Base-by-base conservation (phyloP, 164 flowering plant genomes). In the Dillenia turbinata region DNA sequence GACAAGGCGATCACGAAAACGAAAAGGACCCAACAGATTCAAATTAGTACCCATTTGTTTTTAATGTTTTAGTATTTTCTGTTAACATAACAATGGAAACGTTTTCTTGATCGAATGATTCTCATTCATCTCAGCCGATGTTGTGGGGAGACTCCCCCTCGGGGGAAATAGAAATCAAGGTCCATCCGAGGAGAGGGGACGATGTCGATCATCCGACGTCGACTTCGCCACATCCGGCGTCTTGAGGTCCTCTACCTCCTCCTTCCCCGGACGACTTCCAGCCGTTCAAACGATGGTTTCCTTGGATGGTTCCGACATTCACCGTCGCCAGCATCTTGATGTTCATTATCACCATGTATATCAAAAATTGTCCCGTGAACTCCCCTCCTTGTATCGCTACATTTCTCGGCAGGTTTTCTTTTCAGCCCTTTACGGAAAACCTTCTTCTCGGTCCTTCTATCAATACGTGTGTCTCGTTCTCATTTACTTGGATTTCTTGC, bases 381-480 rank as follows among this genome's bases (percentile, higher is more conserved):
- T 78, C 84, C 8, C 44, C 11, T 12, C 44, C 68, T 16, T 88
- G 89, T 65, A 19, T 84, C 8, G 82, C 59, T 12, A 24, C 52
- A 11, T 66, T 66, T 50, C 70, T 88, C 11, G 85, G 86, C 12
- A 79, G 91, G 15, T 80, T 83, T 59, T 75, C 89, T 3, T 88
- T 88, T 60, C 86, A 86, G 68, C 83, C 82, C 10, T 52, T 80
- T n/a, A 81, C 75, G 55, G 86, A 85, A 66, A 88, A 88, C 48
- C 90, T 90, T 7, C 82, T 88, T 54, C 82, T 88, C 10, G 90
- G 94, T 0, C 94, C 90, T 63, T 79, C 89, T n/a, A 68, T 87
- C 9, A 9, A 50, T 6, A 79, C 90, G 93, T 87, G 40, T 75
- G 83, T 17, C 15, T 55, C 70, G 6, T 11, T 63, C 26, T 12